A percentile compares a stretch with the other conserved stretches of the same genome.
These are phyloP conservation scores for Rhizopogon vesiculosus DNA, from an alignment of 768 basidiomycete genomes.

Conservation along the genomic window DNA sequence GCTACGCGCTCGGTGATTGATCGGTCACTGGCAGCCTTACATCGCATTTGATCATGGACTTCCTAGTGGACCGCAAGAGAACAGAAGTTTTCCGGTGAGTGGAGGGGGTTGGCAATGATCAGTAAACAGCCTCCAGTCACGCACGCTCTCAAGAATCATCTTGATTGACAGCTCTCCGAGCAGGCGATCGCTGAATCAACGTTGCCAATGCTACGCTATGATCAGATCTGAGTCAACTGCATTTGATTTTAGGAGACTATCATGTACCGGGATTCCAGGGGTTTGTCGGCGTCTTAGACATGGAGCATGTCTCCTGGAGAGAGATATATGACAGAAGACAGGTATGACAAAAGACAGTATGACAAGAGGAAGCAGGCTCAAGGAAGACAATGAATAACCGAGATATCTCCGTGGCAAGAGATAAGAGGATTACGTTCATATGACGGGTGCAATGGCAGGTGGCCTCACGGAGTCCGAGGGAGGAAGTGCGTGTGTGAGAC, in stretches of 20 bases:
- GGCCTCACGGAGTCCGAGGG: constrained; percentile 8
- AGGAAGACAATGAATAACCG: constrained; percentile 5
- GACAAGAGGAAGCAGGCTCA: constrained; percentile 7
- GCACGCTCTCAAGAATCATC: not conserved
- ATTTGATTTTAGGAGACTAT: not conserved
- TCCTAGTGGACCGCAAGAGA: not conserved
- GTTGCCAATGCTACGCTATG: not conserved
- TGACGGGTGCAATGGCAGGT: not conserved
- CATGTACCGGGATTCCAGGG: not conserved
- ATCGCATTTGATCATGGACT: not conserved
- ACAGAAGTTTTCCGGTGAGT: not conserved
- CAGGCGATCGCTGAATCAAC: not conserved
- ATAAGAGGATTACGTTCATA: constrained; percentile 2
- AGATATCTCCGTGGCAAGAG: constrained; percentile 6
- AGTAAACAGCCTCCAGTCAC: not conserved
- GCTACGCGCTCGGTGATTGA: not conserved
- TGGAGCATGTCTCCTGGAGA: not conserved
- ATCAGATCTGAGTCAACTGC: not conserved
- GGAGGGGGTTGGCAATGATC: not conserved
- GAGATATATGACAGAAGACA: not conserved
- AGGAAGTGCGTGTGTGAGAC: not conserved
- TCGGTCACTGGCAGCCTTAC: not conserved
- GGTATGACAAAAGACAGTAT: not conserved
- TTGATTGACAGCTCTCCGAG: not conserved
- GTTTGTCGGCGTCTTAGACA: not conserved